Base-by-base conservation (phyloP, 179 eudicot genomes). In the Pouteria campechiana region DNA sequence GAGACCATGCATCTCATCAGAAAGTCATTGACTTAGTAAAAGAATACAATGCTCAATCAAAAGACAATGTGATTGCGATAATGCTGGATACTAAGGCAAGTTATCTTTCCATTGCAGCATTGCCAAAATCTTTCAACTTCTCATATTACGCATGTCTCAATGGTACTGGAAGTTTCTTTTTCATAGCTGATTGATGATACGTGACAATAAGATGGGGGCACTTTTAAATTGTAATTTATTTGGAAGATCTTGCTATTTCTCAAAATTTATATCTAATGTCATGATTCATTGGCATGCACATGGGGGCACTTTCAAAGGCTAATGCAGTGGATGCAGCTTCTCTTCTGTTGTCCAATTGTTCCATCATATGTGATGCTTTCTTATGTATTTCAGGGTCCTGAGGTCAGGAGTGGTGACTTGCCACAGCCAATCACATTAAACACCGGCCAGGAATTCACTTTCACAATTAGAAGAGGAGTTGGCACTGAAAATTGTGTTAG, bases 1-100 rank as follows among this genome's bases (percentile, higher is more conserved):
- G 94, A 51, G 94, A 83, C 50, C 94, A 83, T 65, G 70, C 80
- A 25, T 83, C 94, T 50, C 94, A 83, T 37, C 79, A 81, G 67
- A 77, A 81, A 65, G 84, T 77, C 44, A 72, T 84, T 53, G 95
- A 84, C 39, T 64, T 84, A 59, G 83, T 84, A 27, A 84, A 84
- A 46, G 92, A 81, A 45, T 84, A 81, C 44, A 81, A 84, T 59
- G 68, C 83, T 37, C 92, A 84, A 59, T 57, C 68, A n/a, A 67
- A 77, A 53, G 86, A 77, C 57, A 83, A 83, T 48, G 83, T 74
- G 57, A 83, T 83, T 51, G 90, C 94, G 28, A 76, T 83, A 51
- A 83, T 85, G 95, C 77, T 85, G 19, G 95, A 85, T 64, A 85
- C 95, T 3, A 85, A 85, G 95, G 95, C 58, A 60, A 25, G 65